A percentile compares a stretch with the other conserved stretches of the same genome.
phyloP scores from a whole-genome alignment of 495 filamentous ascomycete species.

The Penicillium parvum region DNA sequence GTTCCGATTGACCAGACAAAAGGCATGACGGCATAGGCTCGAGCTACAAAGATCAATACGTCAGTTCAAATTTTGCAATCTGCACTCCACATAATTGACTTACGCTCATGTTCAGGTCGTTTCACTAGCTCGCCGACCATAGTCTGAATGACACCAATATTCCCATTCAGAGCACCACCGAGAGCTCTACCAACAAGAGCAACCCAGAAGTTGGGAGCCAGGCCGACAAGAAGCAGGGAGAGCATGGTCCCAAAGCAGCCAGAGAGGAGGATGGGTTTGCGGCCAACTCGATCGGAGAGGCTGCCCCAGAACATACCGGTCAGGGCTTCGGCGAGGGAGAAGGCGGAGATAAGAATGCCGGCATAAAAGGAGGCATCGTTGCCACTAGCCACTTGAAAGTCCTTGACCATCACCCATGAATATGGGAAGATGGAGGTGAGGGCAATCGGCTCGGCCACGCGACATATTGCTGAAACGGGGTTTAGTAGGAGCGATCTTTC shows the following conservation, averaged over 20 bases:
- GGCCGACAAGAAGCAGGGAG: slow-evolving; percentile 77
- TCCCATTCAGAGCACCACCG: slow-evolving; percentile 79
- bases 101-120: slow-evolving; percentile 78
- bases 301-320: slow-evolving; percentile 85
- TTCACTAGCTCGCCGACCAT: slow-evolving; percentile 83
- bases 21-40: slow-evolving; percentile 79
- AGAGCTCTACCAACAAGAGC: slow-evolving; percentile 70
- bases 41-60: slow-evolving; percentile 41
- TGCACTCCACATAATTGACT: slow-evolving; percentile 28
- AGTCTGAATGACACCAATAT: slow-evolving; percentile 86
- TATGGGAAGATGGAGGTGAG: slow-evolving; percentile 86
- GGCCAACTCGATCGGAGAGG: slow-evolving; percentile 74
- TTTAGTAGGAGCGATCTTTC: background rate
- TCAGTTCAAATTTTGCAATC: slow-evolving; percentile 9
- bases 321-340: slow-evolving; percentile 72
- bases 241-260: slow-evolving; percentile 77
- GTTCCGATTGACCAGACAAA: slow-evolving; percentile 86
- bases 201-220: slow-evolving; percentile 73
- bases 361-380: slow-evolving; percentile 76
- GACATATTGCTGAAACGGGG: slow-evolving; percentile 54
- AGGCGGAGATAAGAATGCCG: slow-evolving; percentile 80
- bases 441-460: slow-evolving; percentile 84
- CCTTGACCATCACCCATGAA: slow-evolving; percentile 75
- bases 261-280: slow-evolving; percentile 76
- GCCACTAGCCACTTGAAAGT: slow-evolving; percentile 63